These are phyloP conservation scores for Zymoseptoria ardabiliae DNA, from an alignment of 2,329 filamentous ascomycete species.

Conservation along the genomic window DNA sequence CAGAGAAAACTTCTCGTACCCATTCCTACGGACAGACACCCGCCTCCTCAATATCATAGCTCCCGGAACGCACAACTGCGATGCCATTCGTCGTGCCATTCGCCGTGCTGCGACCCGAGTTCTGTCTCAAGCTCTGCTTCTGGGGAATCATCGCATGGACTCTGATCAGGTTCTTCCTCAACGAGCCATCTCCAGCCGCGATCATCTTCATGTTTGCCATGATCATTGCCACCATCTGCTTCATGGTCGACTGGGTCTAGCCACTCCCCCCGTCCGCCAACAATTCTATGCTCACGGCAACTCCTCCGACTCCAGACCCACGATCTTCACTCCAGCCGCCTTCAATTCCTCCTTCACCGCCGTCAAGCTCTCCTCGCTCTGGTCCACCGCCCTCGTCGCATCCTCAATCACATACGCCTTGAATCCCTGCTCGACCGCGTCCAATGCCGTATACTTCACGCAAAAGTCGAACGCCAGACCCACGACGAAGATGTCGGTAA, in stretches of 20 bases:
- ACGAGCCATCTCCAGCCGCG: background rate
- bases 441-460: slow-evolving; percentile 71
- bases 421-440: slow-evolving; percentile 71
- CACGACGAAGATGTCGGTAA: slow-evolving; percentile 78
- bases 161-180: background rate
- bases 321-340: slow-evolving; percentile 51
- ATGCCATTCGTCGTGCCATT: background rate
- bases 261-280: background rate
- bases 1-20: too few relatives aligned
- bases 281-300: background rate
- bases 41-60: too few relatives aligned
- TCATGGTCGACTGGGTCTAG: background rate
- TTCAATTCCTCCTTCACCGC: slow-evolving; percentile 47
- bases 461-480: slow-evolving; percentile 88
- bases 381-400: slow-evolving; percentile 66
- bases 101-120: background rate
- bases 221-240: background rate
- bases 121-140: background rate
- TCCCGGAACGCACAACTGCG: too few relatives aligned
- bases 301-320: slow-evolving; percentile 30
- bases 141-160: background rate
- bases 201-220: background rate
- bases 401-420: slow-evolving; percentile 69
- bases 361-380: slow-evolving; percentile 48
- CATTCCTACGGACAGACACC: too few relatives aligned